phyloP scores from a whole-genome alignment of 306 rosid genomes.

The Neltuma alba region DNA sequence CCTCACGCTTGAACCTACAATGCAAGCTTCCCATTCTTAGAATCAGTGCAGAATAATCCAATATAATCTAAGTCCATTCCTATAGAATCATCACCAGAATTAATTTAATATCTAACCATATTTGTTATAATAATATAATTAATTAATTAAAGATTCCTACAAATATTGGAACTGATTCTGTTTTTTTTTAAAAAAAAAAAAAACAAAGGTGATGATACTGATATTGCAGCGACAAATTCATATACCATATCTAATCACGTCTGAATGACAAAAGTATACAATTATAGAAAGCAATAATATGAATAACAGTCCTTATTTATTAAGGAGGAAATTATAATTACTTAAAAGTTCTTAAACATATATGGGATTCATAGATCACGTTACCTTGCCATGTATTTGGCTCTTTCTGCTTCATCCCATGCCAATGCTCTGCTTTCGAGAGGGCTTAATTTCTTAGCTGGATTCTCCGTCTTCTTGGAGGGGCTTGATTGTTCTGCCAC shows the following conservation, averaged over 20 bases:
- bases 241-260: too few relatives aligned
- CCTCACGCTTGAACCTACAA: slow-evolving; percentile 89
- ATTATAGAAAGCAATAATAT: background rate
- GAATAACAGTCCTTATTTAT: background rate
- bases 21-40: background rate
- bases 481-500: slow-evolving; percentile 52
- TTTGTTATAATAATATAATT: background rate
- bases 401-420: slow-evolving; percentile 98
- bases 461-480: slow-evolving; percentile 57
- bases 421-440: slow-evolving; percentile 84
- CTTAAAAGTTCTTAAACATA: background rate
- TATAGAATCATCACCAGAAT: too few relatives aligned
- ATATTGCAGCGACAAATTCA: background rate
- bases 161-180: background rate
- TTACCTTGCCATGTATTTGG: slow-evolving; percentile 90
- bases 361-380: background rate
- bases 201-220: too few relatives aligned
- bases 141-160: background rate
- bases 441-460: slow-evolving; percentile 51
- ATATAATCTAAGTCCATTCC: background rate
- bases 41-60: background rate
- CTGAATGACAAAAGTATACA: background rate
- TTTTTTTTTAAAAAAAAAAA: too few relatives aligned
- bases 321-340: background rate
- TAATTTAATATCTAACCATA: too few relatives aligned